Conservation (phyloP, 371 early-diverging fungal species). For the Apophysomyces elegans region DNA sequence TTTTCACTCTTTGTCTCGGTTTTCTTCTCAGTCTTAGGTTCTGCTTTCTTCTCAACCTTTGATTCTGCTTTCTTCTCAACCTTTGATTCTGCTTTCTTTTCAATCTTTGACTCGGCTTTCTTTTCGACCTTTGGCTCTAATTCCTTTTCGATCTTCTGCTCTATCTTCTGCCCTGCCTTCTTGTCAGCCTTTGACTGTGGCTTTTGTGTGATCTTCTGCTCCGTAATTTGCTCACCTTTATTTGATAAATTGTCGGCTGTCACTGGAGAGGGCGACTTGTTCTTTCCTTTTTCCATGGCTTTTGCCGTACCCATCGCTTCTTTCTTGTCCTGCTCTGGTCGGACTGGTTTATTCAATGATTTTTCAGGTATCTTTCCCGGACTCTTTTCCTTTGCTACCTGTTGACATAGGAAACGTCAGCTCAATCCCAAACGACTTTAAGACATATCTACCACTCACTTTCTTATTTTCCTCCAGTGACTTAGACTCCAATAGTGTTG, state of each 20-base stretch:
- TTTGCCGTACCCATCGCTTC: neutral
- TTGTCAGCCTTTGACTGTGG: neutral
- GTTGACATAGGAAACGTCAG: neutral
- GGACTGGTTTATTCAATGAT: no score
- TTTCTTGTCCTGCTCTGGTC: neutral
- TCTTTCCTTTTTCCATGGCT: neutral
- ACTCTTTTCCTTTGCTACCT: neutral
- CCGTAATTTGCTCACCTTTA: no score
- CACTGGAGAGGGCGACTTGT: no score
- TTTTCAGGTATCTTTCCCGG: neutral
- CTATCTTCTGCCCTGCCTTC: no score
- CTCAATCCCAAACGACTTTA: neutral
- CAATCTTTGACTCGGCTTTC: no score
- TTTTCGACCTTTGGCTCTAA: no score
- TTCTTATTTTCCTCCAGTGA: neutral
- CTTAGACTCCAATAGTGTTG: neutral
- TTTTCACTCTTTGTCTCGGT: no score
- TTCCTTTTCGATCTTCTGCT: no score
- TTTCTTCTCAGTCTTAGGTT: no score
- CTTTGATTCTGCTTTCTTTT: no score
- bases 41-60: no score
- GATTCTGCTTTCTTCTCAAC: no score
- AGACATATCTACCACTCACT: neutral
- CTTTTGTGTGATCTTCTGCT: neutral
- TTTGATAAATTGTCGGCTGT: neutral